Evolutionary conservation across 83 land plant genomes (phyloP), one percentile per base, ranked within the genome.

Genomic region (Picea abies): DNA sequence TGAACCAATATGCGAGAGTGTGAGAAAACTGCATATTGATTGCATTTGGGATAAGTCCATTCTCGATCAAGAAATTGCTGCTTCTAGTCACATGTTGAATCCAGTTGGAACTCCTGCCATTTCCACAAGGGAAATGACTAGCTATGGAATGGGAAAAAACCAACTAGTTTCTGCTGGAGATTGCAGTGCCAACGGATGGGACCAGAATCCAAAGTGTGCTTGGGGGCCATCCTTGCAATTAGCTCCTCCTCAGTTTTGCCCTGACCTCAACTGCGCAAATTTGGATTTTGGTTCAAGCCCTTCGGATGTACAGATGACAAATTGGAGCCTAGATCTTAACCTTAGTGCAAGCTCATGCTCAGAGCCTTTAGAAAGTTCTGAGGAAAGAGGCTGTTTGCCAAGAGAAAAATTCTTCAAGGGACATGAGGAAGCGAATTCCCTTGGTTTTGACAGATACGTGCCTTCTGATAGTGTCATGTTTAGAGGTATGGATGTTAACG

Each of bases 1-100:
- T 72, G 90, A 89, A 78, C 97, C 94, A 8, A 77, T 97, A 64
- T 83, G 88, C 25, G 82, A 80, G 26, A 84, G 89, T 56, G 83
- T 97, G 32, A 47, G 71, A 68, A 80, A 83, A 47, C 87, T 97
- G 65, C 93, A 91, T 69, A 81, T 97, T 26, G 96, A 97, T 66
- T 97, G 96, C 76, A 72, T 94, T 47, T 93, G 94, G 97, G 88
- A 82, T 56, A 71, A 70, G 32, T 44, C 52, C 6, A 35, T 85
- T 3, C 12, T 60, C 11, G 29, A 29, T 29, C 29, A 29, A 29
- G 29, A 29, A 29, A 29, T 29, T 29, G 29, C 29, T 29, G 29
- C 29, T 29, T 29, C 29, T 29, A 29, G 29, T 29, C 29, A 72
- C 23, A 41, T 22, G 8, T 72, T 20, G 11, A 20, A 72, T 37